phyloP scores from a whole-genome alignment of 148 eudicot species.

The Talinum fruticosum region DNA sequence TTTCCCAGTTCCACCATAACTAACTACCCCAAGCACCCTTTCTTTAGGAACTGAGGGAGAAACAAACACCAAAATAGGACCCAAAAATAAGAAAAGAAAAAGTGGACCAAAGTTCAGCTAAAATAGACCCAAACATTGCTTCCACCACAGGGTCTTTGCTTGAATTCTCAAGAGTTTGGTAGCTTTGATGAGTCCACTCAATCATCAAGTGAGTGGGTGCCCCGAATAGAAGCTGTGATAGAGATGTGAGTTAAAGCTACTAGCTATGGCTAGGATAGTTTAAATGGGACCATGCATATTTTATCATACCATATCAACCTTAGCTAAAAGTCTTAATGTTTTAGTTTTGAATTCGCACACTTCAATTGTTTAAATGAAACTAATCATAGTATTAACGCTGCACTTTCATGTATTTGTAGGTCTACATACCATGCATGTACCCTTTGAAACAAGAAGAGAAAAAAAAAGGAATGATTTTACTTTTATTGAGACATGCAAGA shows the following conservation, averaged over 20 bases:
- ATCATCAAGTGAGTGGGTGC: constrained; percentile 30
- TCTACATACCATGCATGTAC: constrained; percentile 23
- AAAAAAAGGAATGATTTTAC: constrained; percentile 2
- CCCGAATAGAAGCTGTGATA: constrained; percentile 22
- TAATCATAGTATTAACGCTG: constrained; percentile 16
- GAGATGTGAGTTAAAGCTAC: constrained; percentile 24
- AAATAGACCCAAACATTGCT: constrained; percentile 16
- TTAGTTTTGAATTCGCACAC: not conserved
- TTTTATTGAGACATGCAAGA: constrained; percentile 12
- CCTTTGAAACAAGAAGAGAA: constrained; percentile 21
- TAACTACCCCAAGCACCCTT: not conserved
- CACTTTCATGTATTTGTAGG: constrained; percentile 16
- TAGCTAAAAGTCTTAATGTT: not conserved
- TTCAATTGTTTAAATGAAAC: not conserved
- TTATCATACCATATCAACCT: constrained; percentile 18
- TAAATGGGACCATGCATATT: constrained; percentile 16
- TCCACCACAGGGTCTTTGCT: constrained; percentile 1
- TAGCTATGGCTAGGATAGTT: constrained; percentile 5
- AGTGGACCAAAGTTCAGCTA: constrained; percentile 19
- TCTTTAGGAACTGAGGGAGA: not conserved
- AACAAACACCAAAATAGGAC: not conserved
- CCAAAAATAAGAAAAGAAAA: constrained; percentile 14
- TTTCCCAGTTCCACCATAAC: not conserved
- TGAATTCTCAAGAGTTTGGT: constrained; percentile 24
- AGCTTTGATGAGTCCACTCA: constrained; percentile 19